Evolutionary conservation across 108 stramenopile species (phyloP), one percentile per base, ranked within the genome.

Genomic region (Cyclotella kingstonii): DNA sequence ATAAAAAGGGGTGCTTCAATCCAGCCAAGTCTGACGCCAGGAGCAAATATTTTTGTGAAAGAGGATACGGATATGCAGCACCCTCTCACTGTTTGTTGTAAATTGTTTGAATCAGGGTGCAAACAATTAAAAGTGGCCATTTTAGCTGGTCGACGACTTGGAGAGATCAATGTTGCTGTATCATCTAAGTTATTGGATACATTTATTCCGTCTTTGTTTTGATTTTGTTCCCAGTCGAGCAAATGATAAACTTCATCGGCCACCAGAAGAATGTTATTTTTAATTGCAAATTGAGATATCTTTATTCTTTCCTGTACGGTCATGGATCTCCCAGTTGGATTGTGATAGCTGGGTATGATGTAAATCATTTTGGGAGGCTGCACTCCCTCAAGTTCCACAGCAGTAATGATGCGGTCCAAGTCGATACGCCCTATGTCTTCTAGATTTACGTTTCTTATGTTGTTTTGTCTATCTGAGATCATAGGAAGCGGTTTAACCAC

Each of bases 211-310:
- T 50, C 27, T 47, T 25, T 25, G 46, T 42, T 11, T 26, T 60
- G 34, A 22, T 60, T 18, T 4, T 44, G 17, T 18, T 74, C 66
- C 77, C 79, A 87, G 55, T 87, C 86, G 33, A 87, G 54, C 28
- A 87, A 54, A 52, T 87, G 86, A 68, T 87, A 87, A 0, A 87
- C 86, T 68, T 87, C 86, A 63, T 87, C 83, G 6, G 83, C 76
- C 10, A 81, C 79, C 21, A 87, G 35, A 8, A 84, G 28, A 43
- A 87, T 60, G 39, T 65, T 66, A 55, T 84, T 59, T n/a, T 53
- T 60, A 23, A 59, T 35, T 19, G 81, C 79, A 66, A 87, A 76
- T 22, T 43, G 17, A 0, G 73, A 79, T 2, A 87, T 40, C 38
- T 44, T 54, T 23, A 30, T 58, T 23, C 83, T 60, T 43, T 87